Evolutionary conservation across 106 monocot genomes (phyloP).

Genomic region (Dendrobium huoshanense): DNA sequence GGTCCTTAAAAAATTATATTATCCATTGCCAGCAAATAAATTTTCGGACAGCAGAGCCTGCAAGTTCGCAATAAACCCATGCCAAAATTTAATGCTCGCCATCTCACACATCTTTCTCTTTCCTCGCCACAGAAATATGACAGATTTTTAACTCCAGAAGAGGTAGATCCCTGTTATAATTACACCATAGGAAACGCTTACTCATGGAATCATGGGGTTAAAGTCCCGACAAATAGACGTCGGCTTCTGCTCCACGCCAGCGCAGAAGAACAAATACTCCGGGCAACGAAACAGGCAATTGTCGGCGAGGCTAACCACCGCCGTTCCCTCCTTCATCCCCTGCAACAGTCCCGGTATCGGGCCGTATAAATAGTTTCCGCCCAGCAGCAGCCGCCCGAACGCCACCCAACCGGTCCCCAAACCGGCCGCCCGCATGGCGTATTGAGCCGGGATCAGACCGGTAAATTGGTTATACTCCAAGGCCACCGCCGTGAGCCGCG

Average conservation of each 20-base stretch:
- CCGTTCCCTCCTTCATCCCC: slow-evolving; percentile 27
- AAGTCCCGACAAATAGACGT: slow-evolving; percentile 35
- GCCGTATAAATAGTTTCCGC: slow-evolving; percentile 65
- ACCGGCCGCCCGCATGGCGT: slow-evolving; percentile 42
- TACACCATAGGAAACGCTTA: too few relatives aligned
- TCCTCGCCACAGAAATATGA: too few relatives aligned
- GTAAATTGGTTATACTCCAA: slow-evolving; percentile 50
- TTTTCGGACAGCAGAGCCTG: too few relatives aligned
- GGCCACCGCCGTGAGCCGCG: slow-evolving; percentile 40
- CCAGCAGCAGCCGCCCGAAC: slow-evolving; percentile 47
- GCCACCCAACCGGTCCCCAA: slow-evolving; percentile 2
- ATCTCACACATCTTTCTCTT: too few relatives aligned
- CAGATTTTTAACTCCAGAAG: too few relatives aligned
- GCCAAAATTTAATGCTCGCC: too few relatives aligned
- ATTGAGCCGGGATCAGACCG: slow-evolving; percentile 55
- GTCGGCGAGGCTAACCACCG: slow-evolving; percentile 41
- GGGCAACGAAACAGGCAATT: slow-evolving; percentile 69
- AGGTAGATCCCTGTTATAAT: too few relatives aligned
- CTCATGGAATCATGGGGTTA: slow-evolving; percentile 46
- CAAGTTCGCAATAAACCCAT: too few relatives aligned
- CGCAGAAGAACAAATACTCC: slow-evolving; percentile 49
- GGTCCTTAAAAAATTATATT: too few relatives aligned
- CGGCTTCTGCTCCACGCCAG: slow-evolving; percentile 48
- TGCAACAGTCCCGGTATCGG: slow-evolving; percentile 40
- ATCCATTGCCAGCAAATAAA: too few relatives aligned